Conservation (phyloP, 2,329 filamentous ascomycete genomes). For the Aspergillus flavus region DNA sequence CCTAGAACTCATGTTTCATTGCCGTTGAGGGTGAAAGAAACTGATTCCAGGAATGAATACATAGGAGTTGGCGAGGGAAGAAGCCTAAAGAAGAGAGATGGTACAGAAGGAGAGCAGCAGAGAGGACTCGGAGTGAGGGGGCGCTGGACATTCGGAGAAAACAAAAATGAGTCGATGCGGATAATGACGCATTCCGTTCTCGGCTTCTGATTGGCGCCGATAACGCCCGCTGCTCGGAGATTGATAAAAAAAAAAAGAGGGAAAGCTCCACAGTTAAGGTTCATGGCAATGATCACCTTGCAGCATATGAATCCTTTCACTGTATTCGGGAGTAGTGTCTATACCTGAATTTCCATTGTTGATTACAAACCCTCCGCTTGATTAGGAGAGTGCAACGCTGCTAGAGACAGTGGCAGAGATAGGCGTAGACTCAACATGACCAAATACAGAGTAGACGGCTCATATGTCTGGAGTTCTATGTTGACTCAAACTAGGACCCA, state of each 20-base stretch:
- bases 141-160: constrained; percentile 1
- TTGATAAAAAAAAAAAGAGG: not conserved
- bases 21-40: constrained; percentile 11
- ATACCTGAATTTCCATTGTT: not conserved
- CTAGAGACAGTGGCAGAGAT: not conserved
- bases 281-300: not conserved
- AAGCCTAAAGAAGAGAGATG: not conserved
- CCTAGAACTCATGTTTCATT: constrained; percentile 40
- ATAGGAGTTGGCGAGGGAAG: constrained; percentile 11
- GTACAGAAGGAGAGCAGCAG: constrained; percentile 14
- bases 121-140: constrained; percentile 1
- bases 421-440: not conserved
- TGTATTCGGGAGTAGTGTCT: not conserved
- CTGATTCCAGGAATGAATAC: constrained; percentile 17
- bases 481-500: not conserved
- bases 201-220: constrained; percentile 9
- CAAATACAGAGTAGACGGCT: not conserved
- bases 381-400: not conserved
- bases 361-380: not conserved
- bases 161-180: constrained; percentile 23
- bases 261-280: not conserved
- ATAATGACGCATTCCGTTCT: constrained; percentile 23
- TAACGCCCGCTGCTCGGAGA: constrained; percentile 9
- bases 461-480: not conserved
- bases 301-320: not conserved